Conservation (phyloP, 805 yeast genomes). For the Dipodascopsis uninucleata region DNA sequence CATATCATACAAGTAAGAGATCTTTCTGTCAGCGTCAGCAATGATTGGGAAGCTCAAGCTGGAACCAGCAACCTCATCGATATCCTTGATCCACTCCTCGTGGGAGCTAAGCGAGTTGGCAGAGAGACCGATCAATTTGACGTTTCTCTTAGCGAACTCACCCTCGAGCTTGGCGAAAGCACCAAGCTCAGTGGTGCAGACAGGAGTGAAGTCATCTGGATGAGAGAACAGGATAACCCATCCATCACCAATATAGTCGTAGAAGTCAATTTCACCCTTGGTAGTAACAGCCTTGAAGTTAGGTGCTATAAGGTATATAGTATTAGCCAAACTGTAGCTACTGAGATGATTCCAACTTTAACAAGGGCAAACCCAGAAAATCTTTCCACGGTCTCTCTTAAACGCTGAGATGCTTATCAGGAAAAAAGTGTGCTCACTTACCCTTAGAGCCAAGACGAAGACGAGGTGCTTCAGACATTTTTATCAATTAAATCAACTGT, state of each 20-base stretch:
- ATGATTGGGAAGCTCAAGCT: constrained; percentile 83
- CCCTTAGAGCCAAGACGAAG: constrained; percentile 14
- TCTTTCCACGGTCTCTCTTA: neutral
- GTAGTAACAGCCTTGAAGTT: constrained; percentile 82
- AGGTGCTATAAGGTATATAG: constrained; percentile 55
- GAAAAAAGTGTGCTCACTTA: neutral
- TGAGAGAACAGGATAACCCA: constrained; percentile 92
- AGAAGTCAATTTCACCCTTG: constrained; percentile 79
- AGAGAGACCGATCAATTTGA: constrained; percentile 85
- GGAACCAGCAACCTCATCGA: constrained; percentile 78
- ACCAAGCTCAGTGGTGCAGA: constrained; percentile 94
- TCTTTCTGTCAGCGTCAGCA: constrained; percentile 82
- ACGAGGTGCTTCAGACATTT: constrained; percentile 9
- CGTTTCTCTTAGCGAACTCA: constrained; percentile 81
- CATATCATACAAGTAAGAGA: constrained; percentile 80
- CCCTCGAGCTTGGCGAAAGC: constrained; percentile 91
- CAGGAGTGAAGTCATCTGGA: constrained; percentile 97
- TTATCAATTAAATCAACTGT: too few relatives aligned
- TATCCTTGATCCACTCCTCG: constrained; percentile 87
- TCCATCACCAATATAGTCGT: constrained; percentile 76
- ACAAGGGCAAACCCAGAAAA: neutral
- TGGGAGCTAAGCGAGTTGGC: constrained; percentile 83
- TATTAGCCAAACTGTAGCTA: too few relatives aligned
- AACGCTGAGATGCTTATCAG: neutral
- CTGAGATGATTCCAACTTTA: neutral